Conservation (phyloP, 2,329 filamentous ascomycete genomes). For the Xylariaceae sp. region DNA sequence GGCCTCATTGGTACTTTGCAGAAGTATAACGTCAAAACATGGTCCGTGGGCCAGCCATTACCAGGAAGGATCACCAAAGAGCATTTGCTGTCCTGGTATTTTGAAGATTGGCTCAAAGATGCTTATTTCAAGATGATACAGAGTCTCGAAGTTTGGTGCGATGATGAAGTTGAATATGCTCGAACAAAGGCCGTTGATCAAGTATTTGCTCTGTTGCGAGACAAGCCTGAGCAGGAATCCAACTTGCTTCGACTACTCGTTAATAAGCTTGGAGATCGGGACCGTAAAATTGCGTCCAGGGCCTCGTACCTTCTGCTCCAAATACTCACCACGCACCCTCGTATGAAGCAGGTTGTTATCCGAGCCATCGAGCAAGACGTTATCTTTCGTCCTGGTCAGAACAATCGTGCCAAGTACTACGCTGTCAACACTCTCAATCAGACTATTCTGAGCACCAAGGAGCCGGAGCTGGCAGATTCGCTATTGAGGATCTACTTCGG, state of each 20-base stretch:
- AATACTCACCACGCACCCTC: conserved; percentile 79
- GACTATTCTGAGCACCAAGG: conserved; percentile 82
- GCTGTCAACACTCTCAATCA: conserved; percentile 96
- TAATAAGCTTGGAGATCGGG: conserved; percentile 93
- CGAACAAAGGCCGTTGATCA: conserved; percentile 84
- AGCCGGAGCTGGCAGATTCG: conserved; percentile 74
- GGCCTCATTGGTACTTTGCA: conserved; percentile 69
- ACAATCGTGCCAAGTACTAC: conserved; percentile 86
- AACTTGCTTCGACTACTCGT: conserved; percentile 87
- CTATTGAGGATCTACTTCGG: conserved; percentile 90
- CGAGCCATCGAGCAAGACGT: conserved; percentile 82
- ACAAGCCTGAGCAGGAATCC: conserved; percentile 95
- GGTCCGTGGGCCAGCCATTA: conserved; percentile 66
- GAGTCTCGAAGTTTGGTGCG: conserved; percentile 86
- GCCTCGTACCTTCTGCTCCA: conserved; percentile 93
- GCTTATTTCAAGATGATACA: conserved; percentile 92
- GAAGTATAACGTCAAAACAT: conserved; percentile 51
- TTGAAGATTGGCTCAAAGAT: conserved; percentile 92
- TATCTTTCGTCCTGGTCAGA: conserved; percentile 82
- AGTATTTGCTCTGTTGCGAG: conserved; percentile 84
- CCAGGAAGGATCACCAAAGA: conserved; percentile 69
- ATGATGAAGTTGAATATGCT: conserved; percentile 92
- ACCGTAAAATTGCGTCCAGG: conserved; percentile 91
- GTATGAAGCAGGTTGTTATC: conserved; percentile 90
- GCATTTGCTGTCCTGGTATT: conserved; percentile 85